Conservation (phyloP, 148 eudicot species). For the Spergularia bocconei region DNA sequence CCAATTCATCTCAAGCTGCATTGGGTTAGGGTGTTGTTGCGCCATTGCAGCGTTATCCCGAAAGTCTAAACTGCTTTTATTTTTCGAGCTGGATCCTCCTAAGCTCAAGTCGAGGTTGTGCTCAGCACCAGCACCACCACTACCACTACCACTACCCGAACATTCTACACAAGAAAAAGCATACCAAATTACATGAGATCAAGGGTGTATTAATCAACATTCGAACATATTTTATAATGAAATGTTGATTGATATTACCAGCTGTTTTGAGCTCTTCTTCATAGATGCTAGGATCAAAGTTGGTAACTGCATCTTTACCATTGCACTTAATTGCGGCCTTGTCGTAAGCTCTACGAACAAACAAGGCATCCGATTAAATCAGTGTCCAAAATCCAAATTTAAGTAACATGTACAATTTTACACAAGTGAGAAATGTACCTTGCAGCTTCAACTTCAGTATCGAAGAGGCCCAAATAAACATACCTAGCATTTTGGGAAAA, state of each 20-base stretch:
- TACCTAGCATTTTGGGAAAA: conserved; percentile 42
- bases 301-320: conserved; percentile 94
- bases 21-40: conserved; percentile 34
- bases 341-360: conserved; percentile 74
- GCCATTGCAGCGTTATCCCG: conserved; percentile 24
- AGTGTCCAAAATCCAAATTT: background rate
- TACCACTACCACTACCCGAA: conserved; percentile 29
- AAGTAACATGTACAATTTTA: background rate
- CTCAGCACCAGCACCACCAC: conserved; percentile 32
- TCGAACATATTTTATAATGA: background rate
- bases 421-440: conserved; percentile 40
- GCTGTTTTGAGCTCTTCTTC: conserved; percentile 62
- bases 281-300: conserved; percentile 85
- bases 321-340: conserved; percentile 91
- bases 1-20: conserved; percentile 45
- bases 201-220: background rate
- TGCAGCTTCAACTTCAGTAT: conserved; percentile 95
- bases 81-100: conserved; percentile 53
- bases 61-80: conserved; percentile 29
- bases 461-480: conserved; percentile 93
- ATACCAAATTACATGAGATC: too few species aligned
- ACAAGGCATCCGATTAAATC: background rate
- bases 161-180: conserved; percentile 21
- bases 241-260: conserved; percentile 16
- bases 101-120: conserved; percentile 95